Conservation (phyloP, 1,284 basidiomycete genomes). For the Schizophyllum commune region DNA sequence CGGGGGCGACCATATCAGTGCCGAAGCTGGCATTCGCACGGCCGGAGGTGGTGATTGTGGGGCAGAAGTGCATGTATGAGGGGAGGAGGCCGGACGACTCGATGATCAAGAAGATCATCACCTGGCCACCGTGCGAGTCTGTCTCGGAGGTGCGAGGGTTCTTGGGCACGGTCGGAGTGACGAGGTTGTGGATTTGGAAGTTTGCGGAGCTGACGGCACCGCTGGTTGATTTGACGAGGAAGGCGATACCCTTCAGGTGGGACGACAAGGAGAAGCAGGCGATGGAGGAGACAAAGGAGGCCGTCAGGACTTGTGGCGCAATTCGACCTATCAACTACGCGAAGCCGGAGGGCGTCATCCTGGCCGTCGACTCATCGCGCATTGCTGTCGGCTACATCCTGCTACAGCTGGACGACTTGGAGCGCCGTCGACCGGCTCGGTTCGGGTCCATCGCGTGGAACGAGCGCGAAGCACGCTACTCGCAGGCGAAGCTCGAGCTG, state of each 20-base stretch:
- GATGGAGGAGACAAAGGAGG: slow-evolving; percentile 16
- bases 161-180: slow-evolving; percentile 17
- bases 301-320: slow-evolving; percentile 12
- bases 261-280: slow-evolving; percentile 13
- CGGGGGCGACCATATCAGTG: slow-evolving; percentile 16
- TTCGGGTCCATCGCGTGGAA: slow-evolving; percentile 30
- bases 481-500: slow-evolving; percentile 33
- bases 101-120: slow-evolving; percentile 12
- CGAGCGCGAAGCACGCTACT: slow-evolving; percentile 27
- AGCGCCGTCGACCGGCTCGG: slow-evolving; percentile 13
- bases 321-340: slow-evolving; percentile 10
- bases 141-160: slow-evolving; percentile 20
- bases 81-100: slow-evolving; percentile 17
- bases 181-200: slow-evolving; percentile 19
- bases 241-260: slow-evolving; percentile 14
- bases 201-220: slow-evolving; percentile 14
- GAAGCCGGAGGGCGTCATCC: slow-evolving; percentile 1
- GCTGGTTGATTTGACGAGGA: slow-evolving; percentile 16
- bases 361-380: slow-evolving; percentile 21
- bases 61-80: slow-evolving; percentile 19
- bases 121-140: slow-evolving; percentile 15
- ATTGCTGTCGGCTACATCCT: slow-evolving; percentile 26
- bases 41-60: slow-evolving; percentile 14
- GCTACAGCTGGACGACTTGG: slow-evolving; percentile 18
- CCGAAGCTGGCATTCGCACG: slow-evolving; percentile 17